These are phyloP conservation scores for Oryza glaberrima DNA, from an alignment of 176 grass and related monocot species.

Conservation along the genomic window DNA sequence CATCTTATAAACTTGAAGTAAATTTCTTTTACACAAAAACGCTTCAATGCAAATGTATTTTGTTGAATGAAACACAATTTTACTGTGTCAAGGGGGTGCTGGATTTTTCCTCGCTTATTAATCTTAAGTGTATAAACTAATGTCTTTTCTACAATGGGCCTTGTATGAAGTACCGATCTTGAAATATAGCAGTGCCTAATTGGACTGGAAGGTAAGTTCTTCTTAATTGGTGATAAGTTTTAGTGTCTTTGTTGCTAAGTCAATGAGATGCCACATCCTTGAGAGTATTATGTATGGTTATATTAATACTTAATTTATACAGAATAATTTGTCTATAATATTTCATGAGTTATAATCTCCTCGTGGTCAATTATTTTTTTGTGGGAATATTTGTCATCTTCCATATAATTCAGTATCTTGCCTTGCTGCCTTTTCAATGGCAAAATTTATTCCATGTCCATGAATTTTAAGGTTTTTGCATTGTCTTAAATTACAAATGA, in stretches of 20 bases:
- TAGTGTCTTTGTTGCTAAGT: conserved; percentile 20
- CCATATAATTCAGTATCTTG: not conserved
- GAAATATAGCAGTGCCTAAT: conserved; percentile 52
- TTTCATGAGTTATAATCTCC: not conserved
- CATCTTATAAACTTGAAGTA: conserved; percentile 8
- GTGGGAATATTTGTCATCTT: conserved; percentile 2
- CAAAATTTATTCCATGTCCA: not conserved
- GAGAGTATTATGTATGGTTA: not conserved
- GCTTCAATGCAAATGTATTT: not conserved
- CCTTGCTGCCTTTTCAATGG: not conserved
- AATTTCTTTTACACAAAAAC: not conserved
- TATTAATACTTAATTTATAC: not conserved
- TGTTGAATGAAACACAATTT: not conserved
- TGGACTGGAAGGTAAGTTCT: conserved; percentile 62
- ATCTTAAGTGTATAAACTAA: conserved; percentile 52
- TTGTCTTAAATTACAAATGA: not conserved
- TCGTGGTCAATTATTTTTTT: not conserved
- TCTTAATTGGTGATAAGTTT: conserved; percentile 25
- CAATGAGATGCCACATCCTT: conserved; percentile 18
- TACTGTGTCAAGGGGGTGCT: not conserved
- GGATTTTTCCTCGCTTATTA: conserved; percentile 4
- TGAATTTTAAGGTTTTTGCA: not conserved
- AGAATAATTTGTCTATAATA: not conserved
- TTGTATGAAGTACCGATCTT: conserved; percentile 57
- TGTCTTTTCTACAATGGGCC: conserved; percentile 40